Conservation (phyloP, 2,329 filamentous ascomycete species). For the Aspergillus pseudotamarii region DNA sequence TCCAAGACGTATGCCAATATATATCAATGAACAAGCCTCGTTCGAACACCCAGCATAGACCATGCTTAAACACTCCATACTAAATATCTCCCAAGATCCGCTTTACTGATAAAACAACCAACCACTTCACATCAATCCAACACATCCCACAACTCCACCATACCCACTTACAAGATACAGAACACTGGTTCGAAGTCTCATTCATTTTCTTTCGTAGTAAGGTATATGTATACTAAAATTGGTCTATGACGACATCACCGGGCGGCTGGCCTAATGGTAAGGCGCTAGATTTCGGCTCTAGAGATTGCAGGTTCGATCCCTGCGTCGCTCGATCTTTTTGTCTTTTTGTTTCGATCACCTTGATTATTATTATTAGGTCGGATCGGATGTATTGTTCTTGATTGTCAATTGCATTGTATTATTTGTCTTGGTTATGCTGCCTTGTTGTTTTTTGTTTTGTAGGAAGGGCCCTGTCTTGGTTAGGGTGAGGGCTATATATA, state of each 20-base stretch:
- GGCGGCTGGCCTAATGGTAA: conserved; percentile 49
- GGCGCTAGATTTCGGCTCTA: conserved; percentile 56
- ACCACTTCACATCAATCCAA: neutral
- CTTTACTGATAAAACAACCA: neutral
- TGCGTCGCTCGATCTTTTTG: conserved; percentile 36
- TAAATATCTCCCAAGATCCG: too few relatives aligned
- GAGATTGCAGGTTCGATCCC: conserved; percentile 53
- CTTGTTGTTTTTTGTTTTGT: too few relatives aligned
- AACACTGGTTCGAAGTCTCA: neutral
- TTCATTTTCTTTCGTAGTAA: neutral
- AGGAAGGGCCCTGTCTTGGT: too few relatives aligned
- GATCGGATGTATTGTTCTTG: too few relatives aligned
- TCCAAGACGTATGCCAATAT: too few relatives aligned
- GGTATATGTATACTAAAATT: neutral
- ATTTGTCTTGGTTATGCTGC: too few relatives aligned
- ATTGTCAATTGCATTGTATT: too few relatives aligned
- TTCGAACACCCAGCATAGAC: too few relatives aligned
- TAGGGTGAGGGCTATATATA: too few relatives aligned
- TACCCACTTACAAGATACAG: neutral
- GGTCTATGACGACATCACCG: neutral
- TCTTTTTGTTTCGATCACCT: neutral
- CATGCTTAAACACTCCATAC: too few relatives aligned
- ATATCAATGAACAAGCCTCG: too few relatives aligned
- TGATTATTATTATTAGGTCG: too few relatives aligned
- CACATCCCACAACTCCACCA: neutral